phyloP scores from a whole-genome alignment of 495 filamentous ascomycete species.

The Articulospora tetracladia region DNA sequence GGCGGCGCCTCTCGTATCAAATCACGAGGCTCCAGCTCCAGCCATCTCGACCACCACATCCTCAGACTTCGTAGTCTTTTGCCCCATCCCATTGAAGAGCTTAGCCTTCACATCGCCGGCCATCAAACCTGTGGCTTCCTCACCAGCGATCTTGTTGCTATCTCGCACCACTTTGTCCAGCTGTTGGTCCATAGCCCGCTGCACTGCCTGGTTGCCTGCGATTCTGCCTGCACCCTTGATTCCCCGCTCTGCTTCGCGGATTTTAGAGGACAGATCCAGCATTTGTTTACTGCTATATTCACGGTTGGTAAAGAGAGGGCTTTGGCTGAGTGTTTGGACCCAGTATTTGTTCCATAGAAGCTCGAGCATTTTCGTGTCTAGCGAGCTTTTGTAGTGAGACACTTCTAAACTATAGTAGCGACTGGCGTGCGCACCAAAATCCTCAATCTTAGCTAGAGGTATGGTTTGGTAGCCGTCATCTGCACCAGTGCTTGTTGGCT shows the following conservation, averaged over 20 bases:
- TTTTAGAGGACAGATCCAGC: conserved; percentile 77
- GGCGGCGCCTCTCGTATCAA: not conserved
- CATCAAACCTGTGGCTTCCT: conserved; percentile 82
- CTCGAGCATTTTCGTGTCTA: conserved; percentile 81
- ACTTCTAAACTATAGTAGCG: conserved; percentile 90
- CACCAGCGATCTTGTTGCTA: conserved; percentile 75
- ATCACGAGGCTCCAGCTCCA: not conserved
- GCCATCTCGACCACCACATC: not conserved
- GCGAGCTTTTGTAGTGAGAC: conserved; percentile 85
- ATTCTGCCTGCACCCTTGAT: conserved; percentile 35
- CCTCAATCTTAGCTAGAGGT: conserved; percentile 85
- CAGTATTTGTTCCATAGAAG: conserved; percentile 99
- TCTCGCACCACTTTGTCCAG: conserved; percentile 78
- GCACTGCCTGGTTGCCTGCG: conserved; percentile 7
- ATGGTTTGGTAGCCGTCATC: conserved; percentile 67
- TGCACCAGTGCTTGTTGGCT: conserved; percentile 42
- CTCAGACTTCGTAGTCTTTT: conserved; percentile 6
- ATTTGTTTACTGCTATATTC: conserved; percentile 94
- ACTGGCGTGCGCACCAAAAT: conserved; percentile 89
- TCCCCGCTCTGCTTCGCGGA: conserved; percentile 55
- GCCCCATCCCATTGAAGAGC: conserved; percentile 69
- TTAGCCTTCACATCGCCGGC: conserved; percentile 80
- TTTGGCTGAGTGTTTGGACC: conserved; percentile 97
- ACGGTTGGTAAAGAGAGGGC: conserved; percentile 85
- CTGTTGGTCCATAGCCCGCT: conserved; percentile 45